Conservation (phyloP, 805 yeast genomes). For the Yarrowia divulgata region DNA sequence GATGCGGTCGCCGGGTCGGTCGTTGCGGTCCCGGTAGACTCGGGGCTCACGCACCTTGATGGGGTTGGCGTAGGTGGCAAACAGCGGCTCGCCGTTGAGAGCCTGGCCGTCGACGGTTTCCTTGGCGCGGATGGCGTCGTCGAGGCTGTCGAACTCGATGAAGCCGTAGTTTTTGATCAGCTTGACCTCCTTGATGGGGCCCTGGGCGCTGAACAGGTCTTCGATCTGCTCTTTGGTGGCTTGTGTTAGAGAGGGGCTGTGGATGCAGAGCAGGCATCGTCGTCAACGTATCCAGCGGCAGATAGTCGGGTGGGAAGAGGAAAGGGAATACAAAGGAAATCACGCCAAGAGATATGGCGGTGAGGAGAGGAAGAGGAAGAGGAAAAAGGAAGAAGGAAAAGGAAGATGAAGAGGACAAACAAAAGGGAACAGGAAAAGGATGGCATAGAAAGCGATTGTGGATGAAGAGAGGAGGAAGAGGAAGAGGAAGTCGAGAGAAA, state of each 20-base stretch:
- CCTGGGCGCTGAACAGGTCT: constrained; percentile 58
- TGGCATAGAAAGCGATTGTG: no score
- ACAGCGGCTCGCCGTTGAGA: constrained; percentile 50
- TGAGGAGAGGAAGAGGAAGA: no score
- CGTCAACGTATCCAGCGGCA: background rate
- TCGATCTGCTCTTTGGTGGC: constrained; percentile 51
- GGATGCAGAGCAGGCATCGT: no score
- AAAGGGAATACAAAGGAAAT: background rate
- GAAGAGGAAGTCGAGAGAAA: no score
- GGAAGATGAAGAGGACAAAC: no score
- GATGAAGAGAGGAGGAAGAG: no score
- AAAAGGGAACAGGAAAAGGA: no score
- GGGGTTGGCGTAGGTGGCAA: constrained; percentile 50
- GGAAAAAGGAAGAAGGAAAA: no score
- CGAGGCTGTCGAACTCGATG: constrained; percentile 47
- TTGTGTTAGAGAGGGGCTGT: constrained; percentile 24
- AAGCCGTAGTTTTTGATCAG: constrained; percentile 56
- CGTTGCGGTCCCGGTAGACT: constrained; percentile 42
- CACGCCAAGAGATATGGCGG: background rate
- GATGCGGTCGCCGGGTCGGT: constrained; percentile 42
- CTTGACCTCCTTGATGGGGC: constrained; percentile 63
- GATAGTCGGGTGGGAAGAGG: background rate
- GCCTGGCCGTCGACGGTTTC: constrained; percentile 48
- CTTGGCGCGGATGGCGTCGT: constrained; percentile 48
- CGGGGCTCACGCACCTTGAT: constrained; percentile 43